Evolutionary conservation across 2,329 filamentous ascomycete genomes (phyloP).

Genomic region (Stagonosporopsis cucurbitacearum): DNA sequence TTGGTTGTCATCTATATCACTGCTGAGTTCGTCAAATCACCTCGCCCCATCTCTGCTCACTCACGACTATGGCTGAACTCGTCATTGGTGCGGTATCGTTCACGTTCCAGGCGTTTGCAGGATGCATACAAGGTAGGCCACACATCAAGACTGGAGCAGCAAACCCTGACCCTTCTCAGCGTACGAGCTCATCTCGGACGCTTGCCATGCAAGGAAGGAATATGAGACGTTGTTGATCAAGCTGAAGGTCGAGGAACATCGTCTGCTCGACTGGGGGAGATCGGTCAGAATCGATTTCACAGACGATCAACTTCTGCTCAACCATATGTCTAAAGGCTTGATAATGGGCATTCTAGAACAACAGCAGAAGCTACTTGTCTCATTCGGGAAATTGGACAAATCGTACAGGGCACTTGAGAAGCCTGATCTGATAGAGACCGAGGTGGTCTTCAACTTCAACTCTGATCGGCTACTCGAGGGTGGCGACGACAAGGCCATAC

Average conservation of each 20-base stretch:
- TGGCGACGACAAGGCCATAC: conserved; percentile 27
- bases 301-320: conserved; percentile 42
- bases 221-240: conserved; percentile 46
- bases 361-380: conserved; percentile 39
- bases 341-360: conserved; percentile 47
- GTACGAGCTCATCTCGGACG: conserved; percentile 49
- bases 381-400: conserved; percentile 42
- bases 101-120: conserved; percentile 47
- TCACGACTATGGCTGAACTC: conserved; percentile 29
- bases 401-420: conserved; percentile 38
- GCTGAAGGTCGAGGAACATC: conserved; percentile 48
- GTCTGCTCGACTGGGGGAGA: conserved; percentile 48
- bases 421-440: conserved; percentile 38
- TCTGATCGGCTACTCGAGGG: conserved; percentile 20
- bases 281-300: conserved; percentile 42
- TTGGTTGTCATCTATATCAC: background rate
- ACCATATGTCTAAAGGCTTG: conserved; percentile 41
- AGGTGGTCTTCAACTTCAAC: conserved; percentile 21
- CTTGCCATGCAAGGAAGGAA: conserved; percentile 39
- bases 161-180: conserved; percentile 23
- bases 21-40: background rate
- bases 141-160: background rate
- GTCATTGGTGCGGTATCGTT: conserved; percentile 40
- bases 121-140: conserved; percentile 43
- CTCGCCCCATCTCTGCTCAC: background rate